Conservation (phyloP, 2,329 filamentous ascomycete species). For the Coleophoma cylindrospora region DNA sequence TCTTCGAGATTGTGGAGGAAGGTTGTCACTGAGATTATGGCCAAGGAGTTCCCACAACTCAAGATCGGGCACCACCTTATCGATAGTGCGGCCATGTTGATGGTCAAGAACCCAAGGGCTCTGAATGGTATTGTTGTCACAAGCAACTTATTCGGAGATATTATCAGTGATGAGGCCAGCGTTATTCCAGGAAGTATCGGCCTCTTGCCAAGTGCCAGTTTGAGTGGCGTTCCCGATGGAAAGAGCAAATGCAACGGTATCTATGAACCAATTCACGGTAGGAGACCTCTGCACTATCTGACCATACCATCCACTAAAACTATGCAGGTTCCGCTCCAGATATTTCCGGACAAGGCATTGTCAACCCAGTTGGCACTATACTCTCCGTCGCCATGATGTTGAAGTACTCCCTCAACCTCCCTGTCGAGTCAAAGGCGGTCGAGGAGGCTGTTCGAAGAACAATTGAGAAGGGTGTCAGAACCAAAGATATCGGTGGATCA, state of each 20-base stretch:
- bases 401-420: constrained; percentile 81
- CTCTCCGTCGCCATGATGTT: constrained; percentile 95
- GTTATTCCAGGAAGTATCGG: constrained; percentile 91
- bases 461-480: constrained; percentile 74
- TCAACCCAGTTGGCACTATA: constrained; percentile 89
- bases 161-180: constrained; percentile 90
- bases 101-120: constrained; percentile 87
- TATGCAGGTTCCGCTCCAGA: constrained; percentile 76
- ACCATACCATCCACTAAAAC: constrained; percentile 2
- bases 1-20: constrained; percentile 87
- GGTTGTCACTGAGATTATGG: constrained; percentile 79
- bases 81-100: constrained; percentile 94
- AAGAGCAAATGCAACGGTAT: constrained; percentile 86
- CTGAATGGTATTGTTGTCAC: constrained; percentile 91
- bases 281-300: constrained; percentile 14
- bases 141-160: constrained; percentile 93
- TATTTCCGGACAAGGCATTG: constrained; percentile 85
- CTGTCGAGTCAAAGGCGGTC: constrained; percentile 70
- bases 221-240: constrained; percentile 82
- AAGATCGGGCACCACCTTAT: constrained; percentile 86
- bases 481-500: constrained; percentile 79
- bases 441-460: constrained; percentile 77
- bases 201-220: constrained; percentile 79
- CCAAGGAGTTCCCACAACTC: constrained; percentile 82
- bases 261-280: constrained; percentile 96